Percentiles rank a stretch among this genome's conserved stretches.
Evolutionary conservation across 1,284 basidiomycete species (phyloP).

Genomic region (Marasmius sp.): DNA sequence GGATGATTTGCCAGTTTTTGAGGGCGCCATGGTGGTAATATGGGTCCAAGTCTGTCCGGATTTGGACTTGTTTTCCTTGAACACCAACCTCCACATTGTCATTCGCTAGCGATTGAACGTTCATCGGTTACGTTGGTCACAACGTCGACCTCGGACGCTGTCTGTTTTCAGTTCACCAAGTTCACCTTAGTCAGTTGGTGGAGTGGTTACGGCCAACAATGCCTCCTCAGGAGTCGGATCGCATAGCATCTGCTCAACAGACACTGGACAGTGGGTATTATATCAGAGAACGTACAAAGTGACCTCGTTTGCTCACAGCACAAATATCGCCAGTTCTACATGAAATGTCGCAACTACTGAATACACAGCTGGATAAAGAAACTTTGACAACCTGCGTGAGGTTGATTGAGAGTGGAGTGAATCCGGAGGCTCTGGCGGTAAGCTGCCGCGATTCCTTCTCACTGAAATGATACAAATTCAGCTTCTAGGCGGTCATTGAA

Average conservation of each 20-base stretch:
- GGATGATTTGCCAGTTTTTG: conserved; percentile 32
- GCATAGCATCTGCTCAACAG: conserved; percentile 72
- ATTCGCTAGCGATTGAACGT: background rate
- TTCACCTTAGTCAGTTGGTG: background rate
- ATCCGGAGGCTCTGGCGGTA: conserved; percentile 84
- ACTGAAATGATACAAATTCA: conserved; percentile 1
- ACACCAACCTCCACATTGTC: background rate
- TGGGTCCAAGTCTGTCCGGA: background rate
- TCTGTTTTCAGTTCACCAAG: too few relatives aligned
- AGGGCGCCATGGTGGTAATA: conserved; percentile 34
- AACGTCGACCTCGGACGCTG: too few relatives aligned
- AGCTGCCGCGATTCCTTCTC: conserved; percentile 26
- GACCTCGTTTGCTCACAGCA: background rate
- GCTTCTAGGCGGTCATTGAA: conserved; percentile 66
- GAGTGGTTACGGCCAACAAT: conserved; percentile 24
- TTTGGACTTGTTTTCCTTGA: background rate
- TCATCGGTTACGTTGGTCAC: background rate
- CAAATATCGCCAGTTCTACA: conserved; percentile 55
- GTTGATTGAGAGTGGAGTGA: conserved; percentile 84
- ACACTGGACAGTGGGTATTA: conserved; percentile 71
- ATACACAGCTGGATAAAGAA: conserved; percentile 80
- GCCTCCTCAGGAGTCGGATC: conserved; percentile 61
- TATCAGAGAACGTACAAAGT: background rate
- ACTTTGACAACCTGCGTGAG: conserved; percentile 80
- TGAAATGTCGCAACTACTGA: conserved; percentile 81